Percentiles rank a stretch among this genome's conserved stretches.
phyloP scores from a whole-genome alignment of 306 rosid species.

The Arachis stenosperma region DNA sequence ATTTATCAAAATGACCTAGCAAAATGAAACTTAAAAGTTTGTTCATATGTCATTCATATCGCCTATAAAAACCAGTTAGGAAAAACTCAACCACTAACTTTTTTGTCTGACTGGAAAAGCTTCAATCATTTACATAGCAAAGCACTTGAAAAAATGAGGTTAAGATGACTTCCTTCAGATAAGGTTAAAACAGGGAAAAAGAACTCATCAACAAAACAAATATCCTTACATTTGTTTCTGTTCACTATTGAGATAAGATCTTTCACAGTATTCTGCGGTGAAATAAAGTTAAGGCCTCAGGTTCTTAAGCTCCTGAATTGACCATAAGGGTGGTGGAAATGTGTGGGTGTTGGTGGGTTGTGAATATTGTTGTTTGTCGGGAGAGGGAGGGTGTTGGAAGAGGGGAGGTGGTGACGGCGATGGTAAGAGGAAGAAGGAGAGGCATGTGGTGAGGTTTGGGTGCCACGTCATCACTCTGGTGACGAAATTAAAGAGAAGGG shows the following conservation, averaged over 20 bases:
- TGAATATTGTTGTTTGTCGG: no score
- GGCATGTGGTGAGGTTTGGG: no score
- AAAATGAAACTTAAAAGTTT: slow-evolving; percentile 16
- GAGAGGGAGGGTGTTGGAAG: no score
- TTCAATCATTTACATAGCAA: slow-evolving; percentile 23
- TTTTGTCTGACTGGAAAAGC: not conserved
- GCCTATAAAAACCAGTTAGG: slow-evolving; percentile 15
- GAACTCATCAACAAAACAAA: not conserved
- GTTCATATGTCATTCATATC: not conserved
- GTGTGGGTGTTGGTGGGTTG: no score
- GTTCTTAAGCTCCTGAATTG: slow-evolving; percentile 91
- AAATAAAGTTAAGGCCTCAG: slow-evolving; percentile 97
- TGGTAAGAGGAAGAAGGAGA: no score
- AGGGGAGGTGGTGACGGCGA: no score
- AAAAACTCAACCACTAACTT: slow-evolving; percentile 18
- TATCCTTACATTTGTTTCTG: slow-evolving; percentile 87
- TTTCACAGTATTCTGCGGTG: slow-evolving; percentile 96
- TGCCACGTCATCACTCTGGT: no score
- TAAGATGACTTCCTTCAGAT: slow-evolving; percentile 1
- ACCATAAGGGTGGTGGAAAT: not conserved
- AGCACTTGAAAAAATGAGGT: not conserved
- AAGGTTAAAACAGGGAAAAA: not conserved
- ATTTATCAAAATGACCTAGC: slow-evolving; percentile 22
- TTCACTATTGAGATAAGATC: slow-evolving; percentile 83
- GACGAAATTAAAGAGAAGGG: no score